These are phyloP conservation scores for Sarcocystis neurona DNA, from an alignment of 169 alveolate genomes.

Conservation along the genomic window DNA sequence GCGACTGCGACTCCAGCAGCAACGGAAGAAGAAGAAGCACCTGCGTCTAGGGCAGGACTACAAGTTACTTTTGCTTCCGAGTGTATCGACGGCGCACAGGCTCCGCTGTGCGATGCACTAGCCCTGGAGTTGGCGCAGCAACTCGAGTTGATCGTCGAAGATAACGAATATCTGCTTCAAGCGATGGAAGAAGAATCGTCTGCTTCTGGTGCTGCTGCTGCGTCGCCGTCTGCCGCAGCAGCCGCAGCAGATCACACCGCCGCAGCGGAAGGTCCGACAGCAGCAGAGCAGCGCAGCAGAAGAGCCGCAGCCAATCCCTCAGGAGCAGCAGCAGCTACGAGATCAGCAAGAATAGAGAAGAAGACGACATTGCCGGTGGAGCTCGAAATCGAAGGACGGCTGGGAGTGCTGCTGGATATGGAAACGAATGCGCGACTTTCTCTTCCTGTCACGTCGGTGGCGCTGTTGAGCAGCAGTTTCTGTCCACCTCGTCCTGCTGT, in stretches of 20 bases:
- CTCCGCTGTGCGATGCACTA: neutral
- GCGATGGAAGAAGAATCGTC: neutral
- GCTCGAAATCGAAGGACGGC: slow-evolving; percentile 30
- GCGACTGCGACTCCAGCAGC: too few relatives aligned
- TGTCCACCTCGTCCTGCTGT: neutral
- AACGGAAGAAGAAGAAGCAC: too few relatives aligned
- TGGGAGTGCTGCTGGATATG: neutral
- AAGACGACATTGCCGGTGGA: slow-evolving; percentile 6
- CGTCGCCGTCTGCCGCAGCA: neutral
- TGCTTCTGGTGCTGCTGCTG: neutral
- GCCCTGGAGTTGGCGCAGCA: slow-evolving; percentile 27
- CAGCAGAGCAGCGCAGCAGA: too few relatives aligned
- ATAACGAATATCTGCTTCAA: neutral
- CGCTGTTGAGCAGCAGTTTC: slow-evolving; percentile 2
- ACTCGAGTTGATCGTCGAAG: slow-evolving; percentile 16
- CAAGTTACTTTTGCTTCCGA: neutral
- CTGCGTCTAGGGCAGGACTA: too few relatives aligned
- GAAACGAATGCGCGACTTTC: slow-evolving; percentile 1
- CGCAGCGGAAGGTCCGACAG: too few relatives aligned
- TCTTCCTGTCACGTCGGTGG: neutral
- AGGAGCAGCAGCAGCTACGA: too few relatives aligned
- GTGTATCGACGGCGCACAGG: neutral
- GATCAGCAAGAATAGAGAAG: too few relatives aligned
- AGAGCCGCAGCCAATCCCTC: too few relatives aligned
- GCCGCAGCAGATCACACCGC: too few relatives aligned